These are phyloP conservation scores for Penicillium aurantiogriseum DNA, from an alignment of 2,329 filamentous ascomycete genomes.

Conservation along the genomic window DNA sequence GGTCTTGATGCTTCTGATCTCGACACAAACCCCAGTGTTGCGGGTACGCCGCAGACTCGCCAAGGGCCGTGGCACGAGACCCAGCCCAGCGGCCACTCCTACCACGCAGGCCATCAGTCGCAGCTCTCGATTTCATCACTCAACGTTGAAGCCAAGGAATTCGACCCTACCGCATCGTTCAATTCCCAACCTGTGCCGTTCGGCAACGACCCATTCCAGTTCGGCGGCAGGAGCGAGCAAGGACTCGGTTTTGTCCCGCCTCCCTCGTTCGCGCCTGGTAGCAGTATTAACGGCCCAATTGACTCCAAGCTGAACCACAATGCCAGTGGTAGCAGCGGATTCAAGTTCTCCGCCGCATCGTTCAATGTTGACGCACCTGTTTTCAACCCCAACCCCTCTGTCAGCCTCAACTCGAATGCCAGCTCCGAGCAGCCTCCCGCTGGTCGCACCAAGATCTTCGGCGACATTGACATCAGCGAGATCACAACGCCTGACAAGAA, in stretches of 20 bases:
- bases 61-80: conserved; percentile 37
- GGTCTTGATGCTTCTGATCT: conserved; percentile 61
- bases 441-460: conserved; percentile 57
- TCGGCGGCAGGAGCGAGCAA: conserved; percentile 31
- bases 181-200: conserved; percentile 47
- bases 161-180: conserved; percentile 62
- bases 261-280: conserved; percentile 65
- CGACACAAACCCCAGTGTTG: conserved; percentile 71
- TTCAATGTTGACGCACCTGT: conserved; percentile 75
- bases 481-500: conserved; percentile 65
- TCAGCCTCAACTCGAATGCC: conserved; percentile 29
- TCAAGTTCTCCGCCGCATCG: conserved; percentile 67
- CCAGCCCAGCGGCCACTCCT: conserved; percentile 34
- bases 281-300: conserved; percentile 16
- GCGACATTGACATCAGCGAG: conserved; percentile 63
- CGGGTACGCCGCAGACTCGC: conserved; percentile 58
- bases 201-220: conserved; percentile 44
- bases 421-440: conserved; percentile 21
- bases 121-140: conserved; percentile 73
- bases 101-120: conserved; percentile 56
- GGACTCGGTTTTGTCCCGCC: conserved; percentile 53
- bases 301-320: conserved; percentile 15
- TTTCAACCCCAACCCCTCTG: conserved; percentile 71
- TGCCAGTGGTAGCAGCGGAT: conserved; percentile 36
- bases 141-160: conserved; percentile 86